Conservation (phyloP, 164 flowering plant genomes). For the Vitis amurensis region DNA sequence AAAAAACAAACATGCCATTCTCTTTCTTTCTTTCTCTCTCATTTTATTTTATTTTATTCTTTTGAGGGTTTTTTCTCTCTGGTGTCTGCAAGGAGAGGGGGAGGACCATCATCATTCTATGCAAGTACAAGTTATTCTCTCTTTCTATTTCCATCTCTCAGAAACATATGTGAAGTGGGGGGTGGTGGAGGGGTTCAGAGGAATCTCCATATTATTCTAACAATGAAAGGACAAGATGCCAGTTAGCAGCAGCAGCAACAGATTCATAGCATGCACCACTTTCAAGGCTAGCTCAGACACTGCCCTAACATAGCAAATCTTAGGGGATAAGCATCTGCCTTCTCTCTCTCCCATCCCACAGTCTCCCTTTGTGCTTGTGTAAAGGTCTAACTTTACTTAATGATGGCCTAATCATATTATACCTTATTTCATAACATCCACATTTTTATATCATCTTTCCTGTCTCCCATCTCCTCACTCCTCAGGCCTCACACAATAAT, state of each 20-base stretch:
- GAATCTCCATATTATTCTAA: slow-evolving; percentile 8
- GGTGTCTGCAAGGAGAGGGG: no score
- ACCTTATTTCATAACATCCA: neutral
- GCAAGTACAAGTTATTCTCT: neutral
- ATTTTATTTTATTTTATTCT: no score
- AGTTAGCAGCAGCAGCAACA: no score
- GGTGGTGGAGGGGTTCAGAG: slow-evolving; percentile 8
- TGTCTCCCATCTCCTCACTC: no score
- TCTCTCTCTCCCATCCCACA: no score
- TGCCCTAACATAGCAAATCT: slow-evolving; percentile 13
- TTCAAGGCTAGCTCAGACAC: slow-evolving; percentile 3
- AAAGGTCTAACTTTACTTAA: slow-evolving; percentile 6
- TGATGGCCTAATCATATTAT: slow-evolving; percentile 21
- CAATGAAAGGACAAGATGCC: no score
- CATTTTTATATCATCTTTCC: no score
- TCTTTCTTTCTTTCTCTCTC: neutral
- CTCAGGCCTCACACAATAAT: no score
- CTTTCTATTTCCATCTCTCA: neutral
- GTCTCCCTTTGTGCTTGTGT: neutral
- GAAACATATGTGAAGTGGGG: neutral
- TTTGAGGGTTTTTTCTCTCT: no score
- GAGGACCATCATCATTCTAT: neutral
- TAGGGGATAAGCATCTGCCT: slow-evolving; percentile 4
- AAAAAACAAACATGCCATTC: slow-evolving; percentile 1
- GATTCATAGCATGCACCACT: slow-evolving; percentile 7